Evolutionary conservation across 768 basidiomycete species (phyloP).

Genomic region (Dendrothele bispora): DNA sequence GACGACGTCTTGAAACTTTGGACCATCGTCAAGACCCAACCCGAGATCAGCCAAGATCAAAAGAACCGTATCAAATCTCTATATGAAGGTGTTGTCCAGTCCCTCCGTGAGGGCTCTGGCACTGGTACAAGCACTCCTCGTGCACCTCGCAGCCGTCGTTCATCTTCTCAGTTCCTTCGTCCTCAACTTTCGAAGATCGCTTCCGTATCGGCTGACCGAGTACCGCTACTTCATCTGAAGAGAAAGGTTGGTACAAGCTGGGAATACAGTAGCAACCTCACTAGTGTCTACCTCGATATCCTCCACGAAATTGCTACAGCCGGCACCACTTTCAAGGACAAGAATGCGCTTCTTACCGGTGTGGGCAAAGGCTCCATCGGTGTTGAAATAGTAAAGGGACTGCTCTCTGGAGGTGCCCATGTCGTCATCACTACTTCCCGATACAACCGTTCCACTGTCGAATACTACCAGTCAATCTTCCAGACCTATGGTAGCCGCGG

Average conservation of each 20-base stretch:
- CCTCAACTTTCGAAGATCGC: conserved; percentile 81
- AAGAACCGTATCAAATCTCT: conserved; percentile 93
- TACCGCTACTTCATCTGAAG: conserved; percentile 94
- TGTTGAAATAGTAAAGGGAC: conserved; percentile 94
- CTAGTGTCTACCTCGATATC: conserved; percentile 93
- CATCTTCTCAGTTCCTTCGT: conserved; percentile 96
- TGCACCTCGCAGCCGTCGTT: conserved; percentile 73
- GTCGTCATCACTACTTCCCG: conserved; percentile 98
- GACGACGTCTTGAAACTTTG: conserved; percentile 96
- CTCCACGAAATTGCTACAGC: conserved; percentile 98
- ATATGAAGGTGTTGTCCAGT: conserved; percentile 95
- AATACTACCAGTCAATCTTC: conserved; percentile 98
- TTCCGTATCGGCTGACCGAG: conserved; percentile 76
- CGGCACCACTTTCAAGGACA: conserved; percentile 98
- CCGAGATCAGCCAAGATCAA: conserved; percentile 95
- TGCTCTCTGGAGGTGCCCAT: conserved; percentile 93
- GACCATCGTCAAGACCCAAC: conserved; percentile 96
- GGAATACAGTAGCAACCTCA: conserved; percentile 98
- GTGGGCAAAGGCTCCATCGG: conserved; percentile 98
- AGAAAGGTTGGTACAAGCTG: conserved; percentile 92
- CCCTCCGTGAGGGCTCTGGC: conserved; percentile 79
- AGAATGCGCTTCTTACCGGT: conserved; percentile 96
- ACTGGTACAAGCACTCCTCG: conserved; percentile 52
- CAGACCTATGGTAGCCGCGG: conserved; percentile 93
- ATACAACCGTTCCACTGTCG: conserved; percentile 92